Evolutionary conservation across 2,329 filamentous ascomycete species (phyloP), one percentile per base, ranked within the genome.

Genomic region (Colletotrichum sp.): DNA sequence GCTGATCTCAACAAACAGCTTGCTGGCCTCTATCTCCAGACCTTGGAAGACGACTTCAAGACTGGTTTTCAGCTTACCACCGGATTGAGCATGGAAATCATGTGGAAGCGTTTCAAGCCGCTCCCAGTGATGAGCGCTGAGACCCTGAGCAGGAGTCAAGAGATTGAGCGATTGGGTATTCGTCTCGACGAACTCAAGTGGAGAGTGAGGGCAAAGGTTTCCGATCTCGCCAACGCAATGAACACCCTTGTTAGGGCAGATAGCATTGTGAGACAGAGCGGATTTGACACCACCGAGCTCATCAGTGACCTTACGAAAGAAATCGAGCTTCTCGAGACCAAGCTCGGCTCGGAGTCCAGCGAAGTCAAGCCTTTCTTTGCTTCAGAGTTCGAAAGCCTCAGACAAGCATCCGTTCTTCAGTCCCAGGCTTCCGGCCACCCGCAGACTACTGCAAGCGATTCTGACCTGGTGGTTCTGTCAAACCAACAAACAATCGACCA

Each of bases 71-170:
- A 92, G 71, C 85, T 97, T 16, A 92, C 88, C 0, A 96, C 94
- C 3, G 96, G 95, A 1, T 86, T 96, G 14, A 93, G 92, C 78
- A 97, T 97, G 94, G 94, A 97, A 81, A 83, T 86, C 10, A 88
- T 98, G 7, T 98, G 96, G 96, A 90, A 91, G 56, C 80, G 87
- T 2, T 90, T 97, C 80, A 91, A 94, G 69, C 95, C 96, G 1
- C 82, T 86, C 13, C 88, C 91, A 6, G 86, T 92, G 26, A 83
- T 87, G 3, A 87, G 87, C 21, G 82, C 85, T 28, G 79, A 81
- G 5, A 84, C 87, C 0, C 83, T 92, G 56, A 82, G 86, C 32
- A 87, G 86, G 43, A 84, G 89, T 8, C 76, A 86, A 14, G 85
- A 89, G 48, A 85, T 94, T 79, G 89, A 92, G 77, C 84, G 84